Evolutionary conservation across 129 eudicot species (phyloP), one percentile per base, ranked within the genome.

Genomic region (Apium graveolens): DNA sequence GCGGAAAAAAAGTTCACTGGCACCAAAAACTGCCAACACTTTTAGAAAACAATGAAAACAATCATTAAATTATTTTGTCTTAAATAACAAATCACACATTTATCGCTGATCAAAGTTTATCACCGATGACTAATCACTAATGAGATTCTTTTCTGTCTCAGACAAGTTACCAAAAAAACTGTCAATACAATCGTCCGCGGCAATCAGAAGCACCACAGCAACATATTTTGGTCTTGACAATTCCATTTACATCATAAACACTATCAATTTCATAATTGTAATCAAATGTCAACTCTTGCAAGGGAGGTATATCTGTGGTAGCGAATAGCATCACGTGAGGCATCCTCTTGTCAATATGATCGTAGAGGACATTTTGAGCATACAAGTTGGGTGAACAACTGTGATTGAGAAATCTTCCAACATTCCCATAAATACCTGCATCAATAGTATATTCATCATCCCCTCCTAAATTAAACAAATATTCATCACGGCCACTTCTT

Each of bases 301-400:
- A 48, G 29, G 86, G 87, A 32, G 80, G 82, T 45, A 86, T 88
- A 16, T 79, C 41, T 78, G 78, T 16, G 12, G 82, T 45, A 35
- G 87, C 89, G 44, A 88, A 85, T 7, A 88, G 73, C 89, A 88
- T 86, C 31, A 88, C 44, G 21, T 80, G 87, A 32, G 92, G 83
- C 82, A 84, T 55, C 75, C 71, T 73, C 62, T 66, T 46, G 76
- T 88, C 80, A 45, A 29, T 53, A 12, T 88, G 87, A 70, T 83
- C 86, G 73, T 73, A 81, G 38, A 86, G 72, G 12, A 88, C 92
- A 78, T 81, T 46, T 74, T 83, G 89, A 3, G 86, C 87, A 62
- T 41, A 83, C 48, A 88, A 55, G 76, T 88, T 88, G 1, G 89
- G 91, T 0, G 83, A 80, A 73, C 89, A 88, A 55, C 92, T 83